These are phyloP conservation scores for Paramarasmius palmivorus DNA, from an alignment of 1,284 basidiomycete genomes.

Conservation along the genomic window DNA sequence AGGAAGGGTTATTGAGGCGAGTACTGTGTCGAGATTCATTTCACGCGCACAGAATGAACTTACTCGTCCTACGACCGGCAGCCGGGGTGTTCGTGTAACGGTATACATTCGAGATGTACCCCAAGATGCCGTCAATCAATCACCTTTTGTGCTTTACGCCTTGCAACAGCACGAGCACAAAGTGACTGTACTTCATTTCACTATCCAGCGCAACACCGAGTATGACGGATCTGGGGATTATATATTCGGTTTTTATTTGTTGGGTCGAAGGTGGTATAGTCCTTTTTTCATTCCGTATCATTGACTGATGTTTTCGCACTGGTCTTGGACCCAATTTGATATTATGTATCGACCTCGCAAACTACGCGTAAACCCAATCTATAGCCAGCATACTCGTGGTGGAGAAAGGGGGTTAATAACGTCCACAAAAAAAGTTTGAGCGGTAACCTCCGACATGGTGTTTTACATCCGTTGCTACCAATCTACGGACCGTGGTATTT, in stretches of 20 bases:
- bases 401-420: constrained; percentile 91
- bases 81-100: constrained; percentile 83
- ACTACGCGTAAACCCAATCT: constrained; percentile 83
- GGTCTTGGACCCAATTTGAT: constrained; percentile 82
- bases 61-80: constrained; percentile 12
- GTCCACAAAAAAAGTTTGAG: constrained; percentile 98
- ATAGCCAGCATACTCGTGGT: constrained; percentile 89
- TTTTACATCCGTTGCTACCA: constrained; percentile 82
- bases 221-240: constrained; percentile 82
- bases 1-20: constrained; percentile 67
- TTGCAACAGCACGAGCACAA: constrained; percentile 97
- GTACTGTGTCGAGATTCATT: constrained; percentile 7
- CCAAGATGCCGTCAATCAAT: constrained; percentile 40
- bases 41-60: neutral
- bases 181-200: constrained; percentile 91
- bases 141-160: constrained; percentile 78
- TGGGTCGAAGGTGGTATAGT: constrained; percentile 85
- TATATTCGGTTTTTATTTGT: too few relatives aligned
- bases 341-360: constrained; percentile 86
- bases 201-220: constrained; percentile 94
- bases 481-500: constrained; percentile 91
- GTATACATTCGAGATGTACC: constrained; percentile 77
- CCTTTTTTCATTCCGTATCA: neutral
- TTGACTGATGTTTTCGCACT: neutral
- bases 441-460: constrained; percentile 86